phyloP scores from a whole-genome alignment of 2,329 filamentous ascomycete genomes.

The Calonectria pseudoreteaudii region DNA sequence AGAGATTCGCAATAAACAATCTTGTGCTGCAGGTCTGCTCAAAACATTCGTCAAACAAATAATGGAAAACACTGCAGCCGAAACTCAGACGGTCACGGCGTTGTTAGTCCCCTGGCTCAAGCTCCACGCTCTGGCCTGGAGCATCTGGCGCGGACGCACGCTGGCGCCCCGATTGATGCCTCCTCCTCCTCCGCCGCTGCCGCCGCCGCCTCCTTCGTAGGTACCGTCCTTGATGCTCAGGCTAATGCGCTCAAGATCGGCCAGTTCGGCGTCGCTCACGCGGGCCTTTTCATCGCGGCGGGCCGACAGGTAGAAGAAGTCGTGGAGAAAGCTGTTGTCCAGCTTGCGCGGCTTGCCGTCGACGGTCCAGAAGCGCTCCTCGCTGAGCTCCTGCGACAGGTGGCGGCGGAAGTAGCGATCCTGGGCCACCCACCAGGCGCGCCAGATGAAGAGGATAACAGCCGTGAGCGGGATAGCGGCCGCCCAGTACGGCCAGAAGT shows the following conservation, averaged over 20 bases:
- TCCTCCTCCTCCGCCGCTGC: not conserved
- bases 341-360: constrained; percentile 56
- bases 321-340: constrained; percentile 56
- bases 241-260: constrained; percentile 34
- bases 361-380: constrained; percentile 61
- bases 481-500: constrained; percentile 61
- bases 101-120: constrained; percentile 29
- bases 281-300: constrained; percentile 46
- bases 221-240: constrained; percentile 30
- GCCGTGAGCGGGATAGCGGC: constrained; percentile 57
- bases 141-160: constrained; percentile 37
- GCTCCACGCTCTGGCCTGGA: constrained; percentile 40
- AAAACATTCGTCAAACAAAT: not conserved
- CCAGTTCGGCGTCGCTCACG: constrained; percentile 13
- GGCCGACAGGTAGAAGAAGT: constrained; percentile 57
- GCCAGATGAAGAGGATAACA: constrained; percentile 56
- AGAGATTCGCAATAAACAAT: not conserved
- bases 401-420: constrained; percentile 60
- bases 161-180: constrained; percentile 20
- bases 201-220: not conserved
- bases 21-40: not conserved
- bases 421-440: constrained; percentile 61
- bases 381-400: constrained; percentile 58
- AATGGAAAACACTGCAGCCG: not conserved
- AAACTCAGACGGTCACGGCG: constrained; percentile 18